These are phyloP conservation scores for Phyllosticta capitalensis DNA, from an alignment of 2,329 filamentous ascomycete genomes.

Conservation along the genomic window DNA sequence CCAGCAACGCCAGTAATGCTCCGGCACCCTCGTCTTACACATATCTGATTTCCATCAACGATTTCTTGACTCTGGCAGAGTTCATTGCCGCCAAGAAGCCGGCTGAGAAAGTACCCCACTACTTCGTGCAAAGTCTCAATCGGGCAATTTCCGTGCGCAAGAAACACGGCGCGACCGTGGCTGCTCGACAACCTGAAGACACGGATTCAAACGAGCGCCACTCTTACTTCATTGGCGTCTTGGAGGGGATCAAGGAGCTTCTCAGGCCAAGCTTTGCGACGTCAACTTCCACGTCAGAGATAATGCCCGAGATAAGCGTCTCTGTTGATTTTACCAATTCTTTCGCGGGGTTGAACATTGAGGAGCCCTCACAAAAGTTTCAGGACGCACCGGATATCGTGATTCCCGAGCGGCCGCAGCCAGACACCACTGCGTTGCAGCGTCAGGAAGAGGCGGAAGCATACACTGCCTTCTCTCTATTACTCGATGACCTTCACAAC, in stretches of 20 bases:
- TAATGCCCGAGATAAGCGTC: no score
- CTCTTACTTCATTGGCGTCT: conserved; percentile 25
- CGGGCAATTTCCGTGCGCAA: conserved; percentile 29
- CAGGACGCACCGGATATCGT: conserved; percentile 22
- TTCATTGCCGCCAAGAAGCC: conserved; percentile 24
- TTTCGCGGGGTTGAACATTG: conserved; percentile 28
- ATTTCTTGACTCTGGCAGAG: conserved; percentile 32
- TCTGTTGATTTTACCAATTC: conserved; percentile 19
- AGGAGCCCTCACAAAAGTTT: conserved; percentile 32
- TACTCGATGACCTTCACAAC: conserved; percentile 13
- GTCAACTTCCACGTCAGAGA: background rate
- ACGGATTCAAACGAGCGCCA: conserved; percentile 21
- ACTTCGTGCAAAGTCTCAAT: conserved; percentile 25
- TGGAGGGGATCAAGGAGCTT: conserved; percentile 27
- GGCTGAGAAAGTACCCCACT: conserved; percentile 19
- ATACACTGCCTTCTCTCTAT: conserved; percentile 12
- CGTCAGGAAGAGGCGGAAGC: conserved; percentile 7
- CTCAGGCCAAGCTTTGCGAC: conserved; percentile 17
- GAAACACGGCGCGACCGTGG: conserved; percentile 16
- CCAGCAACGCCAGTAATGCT: no score
- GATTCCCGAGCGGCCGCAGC: conserved; percentile 13
- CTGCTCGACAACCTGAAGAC: conserved; percentile 2
- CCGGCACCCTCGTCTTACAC: no score
- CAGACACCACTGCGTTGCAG: conserved; percentile 27
- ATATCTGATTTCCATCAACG: no score